Conservation (phyloP, 208 protist species). For the Wallacemonas sp. region DNA sequence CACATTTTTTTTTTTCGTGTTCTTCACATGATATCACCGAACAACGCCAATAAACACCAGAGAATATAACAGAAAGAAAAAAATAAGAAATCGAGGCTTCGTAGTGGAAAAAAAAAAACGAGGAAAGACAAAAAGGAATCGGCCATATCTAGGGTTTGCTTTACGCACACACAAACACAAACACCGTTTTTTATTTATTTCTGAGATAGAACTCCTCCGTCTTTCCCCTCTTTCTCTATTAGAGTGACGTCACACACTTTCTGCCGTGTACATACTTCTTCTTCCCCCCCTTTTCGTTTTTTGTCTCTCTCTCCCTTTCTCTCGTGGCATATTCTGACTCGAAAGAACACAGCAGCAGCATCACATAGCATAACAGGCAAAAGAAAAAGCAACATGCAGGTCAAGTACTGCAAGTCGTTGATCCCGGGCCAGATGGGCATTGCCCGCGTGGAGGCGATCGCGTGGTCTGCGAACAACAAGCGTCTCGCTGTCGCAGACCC, state of each 20-base stretch:
- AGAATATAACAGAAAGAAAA: too few species aligned
- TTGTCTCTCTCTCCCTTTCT: conserved; percentile 15
- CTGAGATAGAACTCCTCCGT: too few species aligned
- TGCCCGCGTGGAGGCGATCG: conserved; percentile 89
- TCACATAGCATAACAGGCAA: too few species aligned
- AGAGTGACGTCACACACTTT: too few species aligned
- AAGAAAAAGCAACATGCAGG: conserved; percentile 94
- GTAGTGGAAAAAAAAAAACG: too few species aligned
- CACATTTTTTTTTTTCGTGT: too few species aligned
- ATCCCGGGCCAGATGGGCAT: conserved; percentile 67
- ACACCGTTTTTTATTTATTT: neutral
- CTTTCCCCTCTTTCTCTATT: too few species aligned
- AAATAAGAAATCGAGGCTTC: too few species aligned
- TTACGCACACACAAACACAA: neutral
- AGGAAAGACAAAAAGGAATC: too few species aligned
- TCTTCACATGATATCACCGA: too few species aligned
- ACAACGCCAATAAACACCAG: neutral
- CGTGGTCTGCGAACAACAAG: conserved; percentile 95
- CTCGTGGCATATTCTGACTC: neutral
- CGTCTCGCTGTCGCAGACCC: conserved; percentile 91
- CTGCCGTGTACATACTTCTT: conserved; percentile 3
- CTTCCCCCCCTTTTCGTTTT: neutral
- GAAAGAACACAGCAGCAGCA: neutral
- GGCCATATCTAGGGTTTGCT: too few species aligned
- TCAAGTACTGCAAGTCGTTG: conserved; percentile 92